A percentile compares a stretch with the other conserved stretches of the same genome.
phyloP scores from a whole-genome alignment of 2,329 filamentous ascomycete genomes.

The Aspergillus phoenicis region DNA sequence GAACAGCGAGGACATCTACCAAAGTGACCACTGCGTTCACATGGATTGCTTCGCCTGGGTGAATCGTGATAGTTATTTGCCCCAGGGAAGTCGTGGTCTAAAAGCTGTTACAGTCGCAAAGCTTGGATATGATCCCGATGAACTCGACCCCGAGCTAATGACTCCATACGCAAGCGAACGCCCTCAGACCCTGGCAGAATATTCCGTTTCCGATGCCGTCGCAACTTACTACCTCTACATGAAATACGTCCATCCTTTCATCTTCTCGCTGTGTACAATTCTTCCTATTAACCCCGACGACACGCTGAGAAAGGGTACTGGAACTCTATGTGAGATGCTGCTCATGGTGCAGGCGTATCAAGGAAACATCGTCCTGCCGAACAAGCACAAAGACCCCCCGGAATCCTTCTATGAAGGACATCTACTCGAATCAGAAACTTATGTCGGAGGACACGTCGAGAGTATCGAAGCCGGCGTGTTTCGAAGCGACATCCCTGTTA shows the following conservation, averaged over 20 bases:
- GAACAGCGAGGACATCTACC: conserved; percentile 93
- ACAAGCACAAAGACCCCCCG: conserved; percentile 89
- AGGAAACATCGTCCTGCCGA: conserved; percentile 87
- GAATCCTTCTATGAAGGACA: conserved; percentile 98
- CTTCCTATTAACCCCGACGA: conserved; percentile 91
- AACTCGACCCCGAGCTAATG: conserved; percentile 97
- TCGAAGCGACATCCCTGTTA: conserved; percentile 89
- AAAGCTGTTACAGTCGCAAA: conserved; percentile 98
- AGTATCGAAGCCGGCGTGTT: conserved; percentile 99
- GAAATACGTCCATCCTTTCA: conserved; percentile 99
- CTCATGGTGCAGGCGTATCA: conserved; percentile 98
- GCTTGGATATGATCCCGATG: conserved; percentile 96
- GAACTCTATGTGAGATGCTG: conserved; percentile 98
- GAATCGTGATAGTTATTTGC: conserved; percentile 95
- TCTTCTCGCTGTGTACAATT: conserved; percentile 97
- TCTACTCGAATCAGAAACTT: conserved; percentile 93
- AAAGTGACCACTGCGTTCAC: conserved; percentile 92
- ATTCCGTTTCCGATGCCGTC: conserved; percentile 98
- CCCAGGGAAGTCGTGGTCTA: conserved; percentile 92
- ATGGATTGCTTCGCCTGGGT: conserved; percentile 99
- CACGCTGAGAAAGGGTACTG: conserved; percentile 90
- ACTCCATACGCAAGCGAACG: conserved; percentile 83
- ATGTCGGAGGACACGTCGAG: conserved; percentile 97
- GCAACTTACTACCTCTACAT: conserved; percentile 99
- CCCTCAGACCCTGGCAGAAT: conserved; percentile 92